phyloP scores from a whole-genome alignment of 768 basidiomycete species.

The Pholiota molesta region DNA sequence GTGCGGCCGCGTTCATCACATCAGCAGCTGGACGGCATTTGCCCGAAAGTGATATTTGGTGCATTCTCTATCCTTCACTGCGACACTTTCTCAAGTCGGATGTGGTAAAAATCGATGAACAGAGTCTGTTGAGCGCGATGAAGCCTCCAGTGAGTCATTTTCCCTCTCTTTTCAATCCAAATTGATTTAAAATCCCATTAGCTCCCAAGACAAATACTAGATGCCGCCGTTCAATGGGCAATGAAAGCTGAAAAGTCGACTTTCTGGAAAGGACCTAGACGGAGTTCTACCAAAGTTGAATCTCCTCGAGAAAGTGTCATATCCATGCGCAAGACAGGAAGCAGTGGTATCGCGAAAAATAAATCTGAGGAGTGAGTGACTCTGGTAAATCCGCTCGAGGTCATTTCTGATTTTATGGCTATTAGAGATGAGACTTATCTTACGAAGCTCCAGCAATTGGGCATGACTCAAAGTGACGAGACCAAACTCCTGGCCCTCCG shows the following conservation, averaged over 20 bases:
- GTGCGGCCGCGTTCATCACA: constrained; percentile 86
- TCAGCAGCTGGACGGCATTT: constrained; percentile 84
- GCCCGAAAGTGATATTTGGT: constrained; percentile 91
- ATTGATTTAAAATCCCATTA: constrained; percentile 27
- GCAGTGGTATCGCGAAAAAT: constrained; percentile 45
- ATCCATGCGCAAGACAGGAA: constrained; percentile 57
- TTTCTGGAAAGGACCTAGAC: constrained; percentile 73
- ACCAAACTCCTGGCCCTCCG: constrained; percentile 85
- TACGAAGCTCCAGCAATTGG: constrained; percentile 80
- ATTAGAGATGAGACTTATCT: constrained; percentile 78
- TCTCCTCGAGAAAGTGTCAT: constrained; percentile 75
- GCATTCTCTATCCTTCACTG: constrained; percentile 91
- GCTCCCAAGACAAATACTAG: constrained; percentile 72
- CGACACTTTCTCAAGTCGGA: constrained; percentile 87
- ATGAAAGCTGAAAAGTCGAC: constrained; percentile 77
- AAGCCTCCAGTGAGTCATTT: constrained; percentile 69
- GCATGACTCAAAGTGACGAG: constrained; percentile 84
- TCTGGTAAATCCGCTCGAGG: not conserved
- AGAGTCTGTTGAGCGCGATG: constrained; percentile 72
- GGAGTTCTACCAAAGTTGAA: constrained; percentile 53
- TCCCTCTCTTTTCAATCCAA: constrained; percentile 18
- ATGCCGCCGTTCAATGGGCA: constrained; percentile 88
- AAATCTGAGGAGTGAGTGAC: constrained; percentile 76
- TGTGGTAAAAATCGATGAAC: constrained; percentile 72
- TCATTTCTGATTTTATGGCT: not conserved